Evolutionary conservation across 139 green algal species (phyloP).

Genomic region (Tetraselmis striata): DNA sequence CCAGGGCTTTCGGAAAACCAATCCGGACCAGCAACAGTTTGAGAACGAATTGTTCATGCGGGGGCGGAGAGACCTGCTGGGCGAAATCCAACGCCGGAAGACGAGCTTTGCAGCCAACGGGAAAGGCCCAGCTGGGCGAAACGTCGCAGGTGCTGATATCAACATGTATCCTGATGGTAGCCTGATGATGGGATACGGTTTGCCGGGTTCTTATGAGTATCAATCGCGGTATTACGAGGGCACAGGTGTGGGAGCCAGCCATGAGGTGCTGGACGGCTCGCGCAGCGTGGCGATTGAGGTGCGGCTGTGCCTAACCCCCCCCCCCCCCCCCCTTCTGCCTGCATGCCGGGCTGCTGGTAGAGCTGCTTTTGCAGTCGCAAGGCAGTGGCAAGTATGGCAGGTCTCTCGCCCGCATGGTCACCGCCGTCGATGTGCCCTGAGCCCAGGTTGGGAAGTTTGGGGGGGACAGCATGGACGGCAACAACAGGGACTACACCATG

Average conservation of each 20-base stretch:
- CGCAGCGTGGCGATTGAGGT: background rate
- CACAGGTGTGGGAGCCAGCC: background rate
- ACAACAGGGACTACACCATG: constrained; percentile 84
- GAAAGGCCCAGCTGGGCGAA: background rate
- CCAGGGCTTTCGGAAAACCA: constrained; percentile 91
- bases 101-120: constrained; percentile 6
- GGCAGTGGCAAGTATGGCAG: too few species aligned
- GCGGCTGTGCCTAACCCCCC: too few species aligned
- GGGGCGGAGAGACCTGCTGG: constrained; percentile 63
- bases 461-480: constrained; percentile 70
- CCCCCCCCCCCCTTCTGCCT: too few species aligned
- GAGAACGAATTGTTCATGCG: constrained; percentile 87
- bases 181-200: constrained; percentile 9
- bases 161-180: background rate
- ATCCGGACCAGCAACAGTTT: constrained; percentile 97
- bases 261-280: background rate
- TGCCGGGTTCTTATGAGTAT: constrained; percentile 21
- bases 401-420: too few species aligned
- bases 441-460: constrained; percentile 74
- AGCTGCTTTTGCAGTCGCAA: too few species aligned
- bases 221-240: background rate
- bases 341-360: too few species aligned
- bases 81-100: constrained; percentile 77
- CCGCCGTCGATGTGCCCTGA: too few species aligned
- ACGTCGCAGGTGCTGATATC: background rate